Conservation (phyloP, 1,284 basidiomycete species). For the Ustilago shanxiensis region DNA sequence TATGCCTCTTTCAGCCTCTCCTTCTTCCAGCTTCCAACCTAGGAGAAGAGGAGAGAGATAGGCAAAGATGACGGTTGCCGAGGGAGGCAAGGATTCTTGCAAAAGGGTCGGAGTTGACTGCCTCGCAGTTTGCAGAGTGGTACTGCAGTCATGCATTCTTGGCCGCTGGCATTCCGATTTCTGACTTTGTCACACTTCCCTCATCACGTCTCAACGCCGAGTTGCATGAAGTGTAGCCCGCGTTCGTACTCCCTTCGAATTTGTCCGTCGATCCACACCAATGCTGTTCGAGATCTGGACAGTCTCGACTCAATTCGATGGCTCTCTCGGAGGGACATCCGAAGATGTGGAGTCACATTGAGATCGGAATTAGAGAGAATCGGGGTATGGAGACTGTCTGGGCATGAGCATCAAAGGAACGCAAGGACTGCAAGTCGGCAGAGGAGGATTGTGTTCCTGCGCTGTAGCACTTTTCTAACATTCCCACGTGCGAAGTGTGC, state of each 20-base stretch:
- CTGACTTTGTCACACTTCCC: neutral
- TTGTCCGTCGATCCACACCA: neutral
- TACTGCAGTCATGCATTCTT: neutral
- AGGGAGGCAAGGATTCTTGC: neutral
- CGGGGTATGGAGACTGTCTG: neutral
- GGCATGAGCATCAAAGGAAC: neutral
- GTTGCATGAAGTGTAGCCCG: constrained; percentile 1
- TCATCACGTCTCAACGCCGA: constrained; percentile 2
- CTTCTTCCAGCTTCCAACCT: neutral
- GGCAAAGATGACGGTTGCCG: neutral
- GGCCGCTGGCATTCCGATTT: neutral
- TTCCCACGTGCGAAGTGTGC: neutral
- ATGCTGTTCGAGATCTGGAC: neutral
- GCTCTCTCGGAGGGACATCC: neutral
- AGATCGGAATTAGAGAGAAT: neutral
- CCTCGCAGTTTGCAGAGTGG: too few species aligned
- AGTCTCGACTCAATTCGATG: neutral
- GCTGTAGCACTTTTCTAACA: neutral
- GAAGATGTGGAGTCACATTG: neutral
- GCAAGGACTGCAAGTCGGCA: too few species aligned
- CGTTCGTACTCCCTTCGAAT: neutral
- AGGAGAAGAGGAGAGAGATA: neutral
- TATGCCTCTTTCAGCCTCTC: neutral
- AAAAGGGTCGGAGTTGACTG: neutral
- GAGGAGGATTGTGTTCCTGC: neutral